These are phyloP conservation scores for Trichoderma virens DNA, from an alignment of 495 filamentous ascomycete genomes.

Conservation along the genomic window DNA sequence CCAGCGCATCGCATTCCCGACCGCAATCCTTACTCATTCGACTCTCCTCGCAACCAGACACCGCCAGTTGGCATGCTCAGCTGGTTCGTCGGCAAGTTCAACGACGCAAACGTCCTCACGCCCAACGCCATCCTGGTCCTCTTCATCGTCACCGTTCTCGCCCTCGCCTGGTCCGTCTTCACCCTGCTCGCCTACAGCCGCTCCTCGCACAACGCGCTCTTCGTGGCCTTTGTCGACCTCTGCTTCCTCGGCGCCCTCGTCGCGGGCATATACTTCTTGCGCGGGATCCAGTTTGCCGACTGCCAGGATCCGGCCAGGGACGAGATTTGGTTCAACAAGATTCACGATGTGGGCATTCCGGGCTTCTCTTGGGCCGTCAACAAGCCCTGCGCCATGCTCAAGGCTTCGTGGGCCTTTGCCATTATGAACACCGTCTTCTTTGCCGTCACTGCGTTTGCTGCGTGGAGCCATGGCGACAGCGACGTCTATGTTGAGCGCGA, in stretches of 20 bases:
- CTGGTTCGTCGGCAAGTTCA: slow-evolving; percentile 74
- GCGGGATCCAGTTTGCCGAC: slow-evolving; percentile 57
- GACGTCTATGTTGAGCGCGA: slow-evolving; percentile 34
- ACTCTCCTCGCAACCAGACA: slow-evolving; percentile 38
- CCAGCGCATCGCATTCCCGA: slow-evolving; percentile 15
- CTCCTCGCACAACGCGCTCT: slow-evolving; percentile 58
- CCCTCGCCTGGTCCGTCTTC: slow-evolving; percentile 67
- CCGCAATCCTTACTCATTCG: neutral
- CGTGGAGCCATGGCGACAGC: slow-evolving; percentile 47
- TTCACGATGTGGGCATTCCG: slow-evolving; percentile 52
- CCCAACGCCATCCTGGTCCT: slow-evolving; percentile 76
- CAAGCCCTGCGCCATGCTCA: slow-evolving; percentile 82
- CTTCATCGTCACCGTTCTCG: slow-evolving; percentile 83
- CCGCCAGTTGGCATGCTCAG: slow-evolving; percentile 84
- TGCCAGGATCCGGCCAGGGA: slow-evolving; percentile 48
- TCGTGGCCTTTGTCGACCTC: slow-evolving; percentile 74
- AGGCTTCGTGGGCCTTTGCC: slow-evolving; percentile 75
- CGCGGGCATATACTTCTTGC: slow-evolving; percentile 66
- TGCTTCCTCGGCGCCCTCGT: slow-evolving; percentile 77
- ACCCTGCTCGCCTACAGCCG: slow-evolving; percentile 77
- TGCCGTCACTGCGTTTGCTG: slow-evolving; percentile 58
- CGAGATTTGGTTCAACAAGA: slow-evolving; percentile 42
- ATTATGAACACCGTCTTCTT: slow-evolving; percentile 88
- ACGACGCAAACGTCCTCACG: slow-evolving; percentile 61
- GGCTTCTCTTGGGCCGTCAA: slow-evolving; percentile 39